A percentile compares a stretch with the other conserved stretches of the same genome.
Evolutionary conservation across 1,284 basidiomycete species (phyloP).

Genomic region (Sanghuangporus sanghuang): DNA sequence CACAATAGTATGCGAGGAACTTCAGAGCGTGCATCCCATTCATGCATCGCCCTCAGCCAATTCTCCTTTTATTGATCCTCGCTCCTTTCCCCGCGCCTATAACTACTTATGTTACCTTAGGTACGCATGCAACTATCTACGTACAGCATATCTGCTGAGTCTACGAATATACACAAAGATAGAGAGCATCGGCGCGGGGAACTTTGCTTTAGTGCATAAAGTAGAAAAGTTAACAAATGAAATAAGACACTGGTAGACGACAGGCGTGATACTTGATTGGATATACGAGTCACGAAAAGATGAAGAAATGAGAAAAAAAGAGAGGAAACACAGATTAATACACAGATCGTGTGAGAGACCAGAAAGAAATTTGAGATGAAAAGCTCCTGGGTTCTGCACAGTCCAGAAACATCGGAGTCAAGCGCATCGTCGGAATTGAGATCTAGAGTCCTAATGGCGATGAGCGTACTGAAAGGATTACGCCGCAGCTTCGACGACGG

Average conservation of each 20-base stretch:
- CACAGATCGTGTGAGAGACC: background rate
- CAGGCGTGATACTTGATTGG: background rate
- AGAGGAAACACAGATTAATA: background rate
- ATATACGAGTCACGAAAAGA: background rate
- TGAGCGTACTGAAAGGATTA: background rate
- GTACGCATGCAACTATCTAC: background rate
- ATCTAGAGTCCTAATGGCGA: background rate
- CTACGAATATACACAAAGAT: background rate
- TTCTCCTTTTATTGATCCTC: background rate
- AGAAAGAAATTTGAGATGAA: background rate
- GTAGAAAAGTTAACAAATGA: too few species aligned
- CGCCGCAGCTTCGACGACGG: conserved; percentile 17
- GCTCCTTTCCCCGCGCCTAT: background rate
- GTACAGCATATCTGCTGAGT: background rate
- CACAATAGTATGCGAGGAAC: background rate
- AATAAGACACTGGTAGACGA: background rate
- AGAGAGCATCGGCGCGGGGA: too few species aligned
- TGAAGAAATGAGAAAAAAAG: background rate
- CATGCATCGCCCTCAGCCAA: background rate
- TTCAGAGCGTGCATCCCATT: background rate
- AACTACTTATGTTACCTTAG: background rate
- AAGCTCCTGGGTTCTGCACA: background rate
- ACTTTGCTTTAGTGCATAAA: too few species aligned
- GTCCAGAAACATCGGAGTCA: background rate
- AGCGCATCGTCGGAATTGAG: background rate